Percentiles rank a stretch among this genome's conserved stretches.
phyloP scores from a whole-genome alignment of 2,329 filamentous ascomycete genomes.

The Calonectria multiphialidica region DNA sequence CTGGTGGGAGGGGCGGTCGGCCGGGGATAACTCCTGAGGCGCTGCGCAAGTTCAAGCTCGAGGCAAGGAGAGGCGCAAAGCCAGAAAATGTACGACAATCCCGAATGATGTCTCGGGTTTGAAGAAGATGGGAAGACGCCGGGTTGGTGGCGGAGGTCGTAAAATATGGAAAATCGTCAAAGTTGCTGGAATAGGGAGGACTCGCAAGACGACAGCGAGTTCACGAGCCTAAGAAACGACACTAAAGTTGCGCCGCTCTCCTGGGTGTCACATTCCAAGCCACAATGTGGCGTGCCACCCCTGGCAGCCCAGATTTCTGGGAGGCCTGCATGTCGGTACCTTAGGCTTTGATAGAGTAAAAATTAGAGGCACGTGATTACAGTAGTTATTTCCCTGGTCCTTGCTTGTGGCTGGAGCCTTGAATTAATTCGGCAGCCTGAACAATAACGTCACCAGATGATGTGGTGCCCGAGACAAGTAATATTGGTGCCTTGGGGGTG shows the following conservation, averaged over 20 bases:
- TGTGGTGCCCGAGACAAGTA: slow-evolving; percentile 21
- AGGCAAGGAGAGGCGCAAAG: neutral
- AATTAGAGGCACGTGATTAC: neutral
- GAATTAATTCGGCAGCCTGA: slow-evolving; percentile 39
- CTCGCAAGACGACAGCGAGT: slow-evolving; percentile 47
- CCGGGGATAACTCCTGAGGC: slow-evolving; percentile 29
- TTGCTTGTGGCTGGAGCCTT: slow-evolving; percentile 32
- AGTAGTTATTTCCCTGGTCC: neutral
- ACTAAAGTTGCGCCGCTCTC: slow-evolving; percentile 42
- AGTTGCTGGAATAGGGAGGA: slow-evolving; percentile 47
- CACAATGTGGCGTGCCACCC: slow-evolving; percentile 42
- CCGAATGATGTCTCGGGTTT: slow-evolving; percentile 4
- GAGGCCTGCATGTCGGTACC: slow-evolving; percentile 4
- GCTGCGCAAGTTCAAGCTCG: slow-evolving; percentile 26
- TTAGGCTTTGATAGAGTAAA: neutral
- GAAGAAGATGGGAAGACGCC: slow-evolving; percentile 19
- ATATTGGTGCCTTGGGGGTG: slow-evolving; percentile 30
- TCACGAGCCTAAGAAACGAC: slow-evolving; percentile 47
- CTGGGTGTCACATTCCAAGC: slow-evolving; percentile 37
- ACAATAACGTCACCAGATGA: slow-evolving; percentile 38
- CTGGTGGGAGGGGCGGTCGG: slow-evolving; percentile 37
- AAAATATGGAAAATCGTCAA: slow-evolving; percentile 40
- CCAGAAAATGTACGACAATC: neutral
- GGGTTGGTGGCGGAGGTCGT: slow-evolving; percentile 31
- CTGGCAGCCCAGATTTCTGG: slow-evolving; percentile 3